Evolutionary conservation across 495 filamentous ascomycete species (phyloP).

Genomic region (Hypomontagnella monticulosa): DNA sequence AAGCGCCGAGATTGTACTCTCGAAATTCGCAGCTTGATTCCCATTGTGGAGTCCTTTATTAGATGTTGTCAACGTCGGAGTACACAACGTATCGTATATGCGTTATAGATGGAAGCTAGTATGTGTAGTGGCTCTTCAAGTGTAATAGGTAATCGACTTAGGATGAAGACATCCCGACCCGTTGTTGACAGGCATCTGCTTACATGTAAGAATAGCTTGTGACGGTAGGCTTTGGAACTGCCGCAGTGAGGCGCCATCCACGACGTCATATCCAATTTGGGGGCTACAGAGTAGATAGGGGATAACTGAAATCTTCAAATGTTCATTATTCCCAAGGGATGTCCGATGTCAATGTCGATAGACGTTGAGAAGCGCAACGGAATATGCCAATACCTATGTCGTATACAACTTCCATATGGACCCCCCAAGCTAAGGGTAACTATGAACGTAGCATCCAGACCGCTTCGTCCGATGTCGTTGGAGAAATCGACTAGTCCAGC

Average conservation of each 20-base stretch:
- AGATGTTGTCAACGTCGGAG: slow-evolving; percentile 3
- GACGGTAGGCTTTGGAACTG: too few species aligned
- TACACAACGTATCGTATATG: slow-evolving; percentile 48
- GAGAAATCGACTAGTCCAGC: slow-evolving; percentile 3
- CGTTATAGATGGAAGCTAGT: slow-evolving; percentile 25
- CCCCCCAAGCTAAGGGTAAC: slow-evolving; percentile 10
- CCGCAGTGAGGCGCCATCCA: neutral
- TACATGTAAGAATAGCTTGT: neutral
- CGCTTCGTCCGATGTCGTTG: slow-evolving; percentile 16
- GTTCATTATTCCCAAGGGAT: too few species aligned
- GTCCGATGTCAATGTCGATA: too few species aligned
- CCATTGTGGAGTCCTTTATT: neutral
- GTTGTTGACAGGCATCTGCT: neutral
- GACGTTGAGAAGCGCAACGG: neutral
- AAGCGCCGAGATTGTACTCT: slow-evolving; percentile 34
- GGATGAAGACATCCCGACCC: neutral
- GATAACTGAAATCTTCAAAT: slow-evolving; percentile 16
- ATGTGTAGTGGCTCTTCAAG: neutral
- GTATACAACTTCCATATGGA: neutral
- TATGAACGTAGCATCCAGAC: slow-evolving; percentile 9
- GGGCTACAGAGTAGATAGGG: slow-evolving; percentile 5
- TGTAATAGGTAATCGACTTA: neutral
- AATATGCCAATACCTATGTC: too few species aligned
- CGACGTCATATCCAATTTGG: neutral
- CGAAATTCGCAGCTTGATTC: slow-evolving; percentile 12